Conservation (phyloP, 768 basidiomycete genomes). For the Termitomyces sp. region DNA sequence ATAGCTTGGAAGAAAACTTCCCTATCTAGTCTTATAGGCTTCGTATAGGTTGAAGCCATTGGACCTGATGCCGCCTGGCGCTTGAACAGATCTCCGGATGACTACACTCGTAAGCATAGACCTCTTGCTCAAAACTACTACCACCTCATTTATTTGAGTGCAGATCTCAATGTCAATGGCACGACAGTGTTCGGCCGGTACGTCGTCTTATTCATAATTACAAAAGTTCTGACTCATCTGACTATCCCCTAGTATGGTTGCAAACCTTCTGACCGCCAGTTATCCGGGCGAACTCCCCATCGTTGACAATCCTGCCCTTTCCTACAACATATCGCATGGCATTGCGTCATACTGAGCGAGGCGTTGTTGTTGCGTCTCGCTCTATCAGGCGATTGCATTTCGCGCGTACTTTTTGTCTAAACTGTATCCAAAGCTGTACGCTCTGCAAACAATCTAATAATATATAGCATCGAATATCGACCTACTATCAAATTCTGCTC, state of each 20-base stretch:
- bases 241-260: conserved; percentile 23
- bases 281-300: conserved; percentile 31
- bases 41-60: conserved; percentile 28
- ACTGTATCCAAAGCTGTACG: not conserved
- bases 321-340: conserved; percentile 32
- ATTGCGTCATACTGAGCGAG: conserved; percentile 29
- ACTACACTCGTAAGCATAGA: conserved; percentile 28
- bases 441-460: not conserved
- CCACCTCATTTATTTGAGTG: not conserved
- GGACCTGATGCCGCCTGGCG: conserved; percentile 33
- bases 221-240: not conserved
- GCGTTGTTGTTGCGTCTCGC: not conserved
- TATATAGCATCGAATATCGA: no score
- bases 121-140: not conserved
- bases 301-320: conserved; percentile 27
- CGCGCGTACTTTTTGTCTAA: no score
- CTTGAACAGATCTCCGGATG: conserved; percentile 31
- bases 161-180: not conserved
- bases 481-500: no score
- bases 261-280: conserved; percentile 28
- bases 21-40: conserved; percentile 5
- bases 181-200: conserved; percentile 1
- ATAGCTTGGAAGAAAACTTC: not conserved
- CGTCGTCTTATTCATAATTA: not conserved
- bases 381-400: not conserved